Evolutionary conservation across 305 asterid genomes (phyloP), one percentile per base, ranked within the genome.

Genomic region (Solanum hybrid): DNA sequence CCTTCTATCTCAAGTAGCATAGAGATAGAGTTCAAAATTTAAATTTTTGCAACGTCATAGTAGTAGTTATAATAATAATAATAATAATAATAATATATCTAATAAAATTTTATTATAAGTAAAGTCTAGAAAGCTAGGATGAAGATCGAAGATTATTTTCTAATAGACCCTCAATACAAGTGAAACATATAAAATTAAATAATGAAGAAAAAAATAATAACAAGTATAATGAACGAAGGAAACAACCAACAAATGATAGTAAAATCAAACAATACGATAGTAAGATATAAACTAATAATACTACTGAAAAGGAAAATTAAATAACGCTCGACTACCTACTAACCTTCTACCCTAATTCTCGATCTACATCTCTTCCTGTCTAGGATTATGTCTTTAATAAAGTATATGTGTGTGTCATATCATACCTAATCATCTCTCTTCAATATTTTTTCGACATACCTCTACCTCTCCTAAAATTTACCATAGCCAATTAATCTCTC

Each of bases 361-460:
- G 0, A 67, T 1, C 3, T 67, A 2, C 1, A 2, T 67, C 12
- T 67, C 6, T 1, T 67, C 11, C 6, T n/a, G 1, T 67, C 0
- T 67, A n/a, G 14, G 3, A 67, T 67, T 0, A 0, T 4, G 7
- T 67, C 1, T 6, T n/a, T 22, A 9, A 4, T 67, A 67, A 67
- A 22, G 2, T 67, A 22, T 22, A 67, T 4, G 13, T 4, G 13
- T n/a, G 14, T 10, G 6, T 9, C 29, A 67, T 67, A 22, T n/a
- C 14, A 8, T 10, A 22, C 6, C 13, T 67, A 67, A 4, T 67
- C 14, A 67, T 64, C 13, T 9, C 29, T 67, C 74, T 10, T 22
- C 3, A 5, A 22, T 64, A 64, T 2, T 22, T 64, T 22, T 64
- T 64, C 0, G 6, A 1, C 12, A 2, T 67, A n/a, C 6, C 3